Conservation (phyloP, 2,329 filamentous ascomycete genomes). For the Diaporthe sp. region DNA sequence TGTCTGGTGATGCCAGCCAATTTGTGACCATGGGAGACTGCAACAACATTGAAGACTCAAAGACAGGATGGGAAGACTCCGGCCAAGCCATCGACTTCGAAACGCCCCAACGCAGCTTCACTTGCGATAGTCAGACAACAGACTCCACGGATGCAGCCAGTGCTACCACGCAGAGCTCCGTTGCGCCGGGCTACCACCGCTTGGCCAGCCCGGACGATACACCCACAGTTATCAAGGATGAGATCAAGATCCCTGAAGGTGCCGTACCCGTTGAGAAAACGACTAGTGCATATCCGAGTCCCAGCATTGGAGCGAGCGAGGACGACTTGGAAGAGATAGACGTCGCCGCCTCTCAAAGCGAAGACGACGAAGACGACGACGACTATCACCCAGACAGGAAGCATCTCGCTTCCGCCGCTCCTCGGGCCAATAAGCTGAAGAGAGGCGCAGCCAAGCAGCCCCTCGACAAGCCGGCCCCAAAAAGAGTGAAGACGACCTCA, state of each 20-base stretch:
- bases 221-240: constrained; percentile 35
- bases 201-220: constrained; percentile 47
- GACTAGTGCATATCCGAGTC: constrained; percentile 34
- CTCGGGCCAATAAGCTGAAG: constrained; percentile 42
- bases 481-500: constrained; percentile 39
- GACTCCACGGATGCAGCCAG: constrained; percentile 44
- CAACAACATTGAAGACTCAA: constrained; percentile 49
- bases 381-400: constrained; percentile 36
- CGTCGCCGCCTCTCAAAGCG: constrained; percentile 22
- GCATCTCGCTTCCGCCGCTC: not conserved
- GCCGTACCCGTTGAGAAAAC: not conserved
- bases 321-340: constrained; percentile 34
- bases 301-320: constrained; percentile 38
- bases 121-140: constrained; percentile 51
- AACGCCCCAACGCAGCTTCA: constrained; percentile 46
- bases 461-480: constrained; percentile 29
- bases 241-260: constrained; percentile 28
- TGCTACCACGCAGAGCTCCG: constrained; percentile 38
- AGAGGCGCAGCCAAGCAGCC: constrained; percentile 42
- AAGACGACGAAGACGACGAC: constrained; percentile 34
- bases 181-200: constrained; percentile 41
- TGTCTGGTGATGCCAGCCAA: constrained; percentile 41
- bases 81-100: constrained; percentile 44
- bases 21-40: constrained; percentile 54
- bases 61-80: constrained; percentile 49